These are phyloP conservation scores for Alternaria atra DNA, from an alignment of 2,329 filamentous ascomycete genomes.

Conservation along the genomic window DNA sequence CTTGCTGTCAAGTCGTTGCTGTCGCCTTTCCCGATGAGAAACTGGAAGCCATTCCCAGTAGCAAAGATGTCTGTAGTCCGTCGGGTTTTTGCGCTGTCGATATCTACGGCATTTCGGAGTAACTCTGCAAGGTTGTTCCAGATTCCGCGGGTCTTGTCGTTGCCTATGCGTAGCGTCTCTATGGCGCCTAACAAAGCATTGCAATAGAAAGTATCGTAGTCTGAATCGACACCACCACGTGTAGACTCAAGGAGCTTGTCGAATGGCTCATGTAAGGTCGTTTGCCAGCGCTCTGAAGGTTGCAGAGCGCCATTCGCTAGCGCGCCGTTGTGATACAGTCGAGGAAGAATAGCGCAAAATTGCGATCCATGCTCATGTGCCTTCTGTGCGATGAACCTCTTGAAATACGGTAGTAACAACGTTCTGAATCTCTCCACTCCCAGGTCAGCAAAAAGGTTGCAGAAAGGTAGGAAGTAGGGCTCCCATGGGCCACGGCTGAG, in stretches of 20 bases:
- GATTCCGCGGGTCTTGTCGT: conserved; percentile 31
- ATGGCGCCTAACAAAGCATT: conserved; percentile 43
- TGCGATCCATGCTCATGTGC: conserved; percentile 43
- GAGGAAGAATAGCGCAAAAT: conserved; percentile 44
- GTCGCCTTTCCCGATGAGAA: conserved; percentile 70
- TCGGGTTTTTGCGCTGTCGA: conserved; percentile 1
- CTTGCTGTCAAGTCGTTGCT: conserved; percentile 59
- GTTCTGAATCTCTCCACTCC: conserved; percentile 77
- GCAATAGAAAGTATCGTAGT: conserved; percentile 33
- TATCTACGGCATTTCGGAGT: conserved; percentile 28
- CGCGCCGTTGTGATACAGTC: conserved; percentile 33
- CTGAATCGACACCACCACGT: conserved; percentile 17
- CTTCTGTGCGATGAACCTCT: conserved; percentile 75
- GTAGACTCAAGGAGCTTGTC: conserved; percentile 57
- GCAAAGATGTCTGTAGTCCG: conserved; percentile 64
- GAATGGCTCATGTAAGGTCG: conserved; percentile 71
- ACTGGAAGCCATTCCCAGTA: conserved; percentile 76
- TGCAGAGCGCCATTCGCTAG: conserved; percentile 30
- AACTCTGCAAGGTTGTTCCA: conserved; percentile 31
- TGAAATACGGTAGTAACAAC: conserved; percentile 81
- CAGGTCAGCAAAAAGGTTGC: conserved; percentile 79
- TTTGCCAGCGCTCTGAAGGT: conserved; percentile 42
- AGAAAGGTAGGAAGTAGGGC: conserved; percentile 83
- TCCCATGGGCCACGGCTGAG: conserved; percentile 73
- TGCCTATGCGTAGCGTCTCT: conserved; percentile 29